Evolutionary conservation across 495 filamentous ascomycete genomes (phyloP), one percentile per base, ranked within the genome.

Genomic region (Tetracladium setigerum): DNA sequence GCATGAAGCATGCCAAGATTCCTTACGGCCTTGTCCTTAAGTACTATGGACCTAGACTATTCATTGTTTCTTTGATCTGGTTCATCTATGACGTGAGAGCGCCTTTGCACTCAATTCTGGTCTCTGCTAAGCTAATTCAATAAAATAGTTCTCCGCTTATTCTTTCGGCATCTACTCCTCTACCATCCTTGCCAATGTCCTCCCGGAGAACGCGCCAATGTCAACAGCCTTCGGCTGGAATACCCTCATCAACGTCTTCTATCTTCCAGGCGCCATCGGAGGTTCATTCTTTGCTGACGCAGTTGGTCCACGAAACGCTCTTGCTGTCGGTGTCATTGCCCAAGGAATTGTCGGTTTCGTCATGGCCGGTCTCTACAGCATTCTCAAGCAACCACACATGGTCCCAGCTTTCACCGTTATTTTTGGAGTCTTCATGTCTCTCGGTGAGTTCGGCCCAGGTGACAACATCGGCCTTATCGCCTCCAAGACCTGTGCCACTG

Each of bases 381-480:
- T 64, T 9, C 73, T 95, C 1, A 27, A 27, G 22, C 22, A 27
- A 27, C 65, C 80, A 0, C 52, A 70, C 30, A 76, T 86, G 43
- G 77, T 92, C 15, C 87, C 74, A 10, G 87, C 69, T 5, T 95
- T 94, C 55, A 82, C 85, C 6, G 80, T 89, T 7, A 80, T 92
- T 8, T 71, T 73, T 53, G 82, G 88, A 33, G 77, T 96, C 55
- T 95, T 96, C 70, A 71, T 86, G 2, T 78, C 81, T 0, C 75
- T 95, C 8, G 90, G 89, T 18, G 89, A 95, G 62, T 58, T 90
- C 35, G 90, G 89, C 0, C 88, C 90, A 0, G 90, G 89, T 22
- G 82, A 96, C 66, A 95, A 95, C 62, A 94, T 95, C 55, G 89
- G 89, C 5, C 76, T 95, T 0, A 65, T 89, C 16, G 89, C 89